A percentile compares a stretch with the other conserved stretches of the same genome.
phyloP scores from a whole-genome alignment of 2,329 filamentous ascomycete species.

The Ascocoryne sarcoides region DNA sequence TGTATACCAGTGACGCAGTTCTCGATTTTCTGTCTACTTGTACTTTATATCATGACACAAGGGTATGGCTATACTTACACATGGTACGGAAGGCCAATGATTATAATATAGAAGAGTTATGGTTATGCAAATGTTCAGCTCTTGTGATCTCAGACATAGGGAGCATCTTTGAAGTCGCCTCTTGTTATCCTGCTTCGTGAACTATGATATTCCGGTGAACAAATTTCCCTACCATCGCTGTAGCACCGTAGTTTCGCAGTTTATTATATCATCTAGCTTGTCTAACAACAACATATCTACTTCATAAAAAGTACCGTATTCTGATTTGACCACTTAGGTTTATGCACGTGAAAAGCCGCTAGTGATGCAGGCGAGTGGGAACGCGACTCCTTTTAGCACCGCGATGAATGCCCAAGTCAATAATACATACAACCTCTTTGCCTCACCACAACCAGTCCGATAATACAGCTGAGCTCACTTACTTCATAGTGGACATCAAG shows the following conservation, averaged over 20 bases:
- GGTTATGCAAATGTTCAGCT: too few species aligned
- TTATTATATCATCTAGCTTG: too few species aligned
- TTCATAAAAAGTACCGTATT: too few species aligned
- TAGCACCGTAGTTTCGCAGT: too few species aligned
- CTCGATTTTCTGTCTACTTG: not conserved
- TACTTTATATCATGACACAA: not conserved
- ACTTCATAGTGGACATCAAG: constrained; percentile 11
- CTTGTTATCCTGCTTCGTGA: too few species aligned
- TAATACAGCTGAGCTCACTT: constrained; percentile 12
- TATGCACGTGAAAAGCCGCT: too few species aligned
- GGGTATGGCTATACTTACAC: not conserved
- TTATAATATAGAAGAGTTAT: not conserved
- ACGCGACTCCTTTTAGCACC: not conserved
- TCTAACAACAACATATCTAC: too few species aligned
- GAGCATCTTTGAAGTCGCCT: too few species aligned
- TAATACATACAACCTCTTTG: constrained; percentile 12
- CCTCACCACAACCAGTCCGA: constrained; percentile 9
- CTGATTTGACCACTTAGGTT: too few species aligned
- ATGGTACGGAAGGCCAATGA: not conserved
- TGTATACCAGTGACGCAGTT: not conserved
- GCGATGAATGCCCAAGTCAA: not conserved
- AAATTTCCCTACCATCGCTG: too few species aligned
- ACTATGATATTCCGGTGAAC: too few species aligned
- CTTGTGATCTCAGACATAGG: too few species aligned
- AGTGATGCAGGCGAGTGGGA: constrained; percentile 1